A percentile compares a stretch with the other conserved stretches of the same genome.
Evolutionary conservation across 2,329 filamentous ascomycete genomes (phyloP).

Genomic region (Colletotrichum zoysiae): DNA sequence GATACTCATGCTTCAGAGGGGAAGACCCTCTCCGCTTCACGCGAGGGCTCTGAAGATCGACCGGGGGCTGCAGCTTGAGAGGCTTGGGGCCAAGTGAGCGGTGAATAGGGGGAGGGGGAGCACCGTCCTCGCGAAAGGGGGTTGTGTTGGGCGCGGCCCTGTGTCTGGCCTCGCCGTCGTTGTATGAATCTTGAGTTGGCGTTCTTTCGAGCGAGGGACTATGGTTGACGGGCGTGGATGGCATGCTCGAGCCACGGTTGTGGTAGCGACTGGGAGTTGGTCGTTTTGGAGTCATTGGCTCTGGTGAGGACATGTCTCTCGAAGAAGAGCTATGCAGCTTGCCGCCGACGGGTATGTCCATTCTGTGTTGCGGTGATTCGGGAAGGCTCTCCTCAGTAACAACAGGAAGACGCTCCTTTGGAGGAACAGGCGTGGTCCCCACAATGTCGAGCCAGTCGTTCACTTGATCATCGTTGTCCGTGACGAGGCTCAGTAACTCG

Average conservation of each 20-base stretch:
- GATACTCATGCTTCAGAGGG: constrained; percentile 96
- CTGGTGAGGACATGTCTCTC: constrained; percentile 41
- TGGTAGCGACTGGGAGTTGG: constrained; percentile 54
- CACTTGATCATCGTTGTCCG: constrained; percentile 81
- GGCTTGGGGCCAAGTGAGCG: constrained; percentile 58
- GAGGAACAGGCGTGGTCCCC: constrained; percentile 64
- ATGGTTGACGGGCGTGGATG: constrained; percentile 47
- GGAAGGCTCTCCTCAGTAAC: constrained; percentile 46
- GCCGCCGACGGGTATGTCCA: constrained; percentile 41
- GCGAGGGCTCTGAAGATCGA: constrained; percentile 59
- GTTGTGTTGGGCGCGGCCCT: constrained; percentile 52
- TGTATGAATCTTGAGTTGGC: constrained; percentile 52
- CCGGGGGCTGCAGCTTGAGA: constrained; percentile 57
- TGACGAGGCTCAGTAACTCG: constrained; percentile 82
- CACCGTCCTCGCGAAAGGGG: constrained; percentile 64
- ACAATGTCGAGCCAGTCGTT: constrained; percentile 91
- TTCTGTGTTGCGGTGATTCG: constrained; percentile 29
- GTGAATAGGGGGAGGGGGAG: constrained; percentile 68
- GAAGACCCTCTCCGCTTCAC: constrained; percentile 84
- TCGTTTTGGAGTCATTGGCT: constrained; percentile 48
- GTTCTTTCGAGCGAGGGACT: constrained; percentile 53
- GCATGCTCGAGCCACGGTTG: constrained; percentile 47
- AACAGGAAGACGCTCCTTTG: constrained; percentile 53
- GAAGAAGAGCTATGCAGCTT: constrained; percentile 28
- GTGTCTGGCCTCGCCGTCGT: constrained; percentile 52